phyloP scores from a whole-genome alignment of 345 rosid species.

The Triadica sebifera region DNA sequence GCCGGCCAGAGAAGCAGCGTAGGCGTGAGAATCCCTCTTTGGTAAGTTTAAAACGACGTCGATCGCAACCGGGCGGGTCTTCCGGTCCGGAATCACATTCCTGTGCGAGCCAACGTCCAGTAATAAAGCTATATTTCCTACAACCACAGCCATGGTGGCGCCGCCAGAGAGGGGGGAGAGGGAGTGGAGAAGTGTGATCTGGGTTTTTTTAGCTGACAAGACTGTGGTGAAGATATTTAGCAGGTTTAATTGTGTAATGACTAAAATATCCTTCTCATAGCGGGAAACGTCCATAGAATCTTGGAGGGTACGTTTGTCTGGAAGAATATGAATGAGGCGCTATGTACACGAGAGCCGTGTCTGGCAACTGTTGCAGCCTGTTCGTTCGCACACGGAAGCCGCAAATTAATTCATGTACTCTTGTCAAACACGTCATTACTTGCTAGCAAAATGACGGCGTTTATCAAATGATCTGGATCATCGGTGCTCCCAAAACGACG shows the following conservation, averaged over 20 bases:
- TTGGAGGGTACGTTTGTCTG: constrained; percentile 25
- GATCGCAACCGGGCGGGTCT: constrained; percentile 42
- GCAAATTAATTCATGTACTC: not conserved
- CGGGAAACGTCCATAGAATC: too few relatives aligned
- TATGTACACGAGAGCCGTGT: constrained; percentile 56
- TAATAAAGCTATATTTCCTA: constrained; percentile 63
- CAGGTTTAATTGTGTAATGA: constrained; percentile 3
- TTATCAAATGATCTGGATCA: not conserved
- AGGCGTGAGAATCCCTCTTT: constrained; percentile 48
- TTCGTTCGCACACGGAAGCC: constrained; percentile 12
- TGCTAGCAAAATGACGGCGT: not conserved
- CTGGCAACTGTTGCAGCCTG: constrained; percentile 25
- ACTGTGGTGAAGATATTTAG: constrained; percentile 4
- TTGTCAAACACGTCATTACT: constrained; percentile 23
- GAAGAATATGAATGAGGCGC: constrained; percentile 29
- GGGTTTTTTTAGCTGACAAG: constrained; percentile 22
- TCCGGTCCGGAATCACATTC: constrained; percentile 51
- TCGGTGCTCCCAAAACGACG: too few relatives aligned
- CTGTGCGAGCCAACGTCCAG: constrained; percentile 55
- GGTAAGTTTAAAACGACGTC: constrained; percentile 51
- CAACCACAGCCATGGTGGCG: constrained; percentile 58
- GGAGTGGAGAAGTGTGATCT: not conserved
- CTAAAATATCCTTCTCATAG: not conserved
- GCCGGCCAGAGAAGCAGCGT: constrained; percentile 10
- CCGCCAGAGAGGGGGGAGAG: constrained; percentile 12